Evolutionary conservation across 2,329 filamentous ascomycete genomes (phyloP), one percentile per base, ranked within the genome.

Genomic region (Diaporthe longicolla): DNA sequence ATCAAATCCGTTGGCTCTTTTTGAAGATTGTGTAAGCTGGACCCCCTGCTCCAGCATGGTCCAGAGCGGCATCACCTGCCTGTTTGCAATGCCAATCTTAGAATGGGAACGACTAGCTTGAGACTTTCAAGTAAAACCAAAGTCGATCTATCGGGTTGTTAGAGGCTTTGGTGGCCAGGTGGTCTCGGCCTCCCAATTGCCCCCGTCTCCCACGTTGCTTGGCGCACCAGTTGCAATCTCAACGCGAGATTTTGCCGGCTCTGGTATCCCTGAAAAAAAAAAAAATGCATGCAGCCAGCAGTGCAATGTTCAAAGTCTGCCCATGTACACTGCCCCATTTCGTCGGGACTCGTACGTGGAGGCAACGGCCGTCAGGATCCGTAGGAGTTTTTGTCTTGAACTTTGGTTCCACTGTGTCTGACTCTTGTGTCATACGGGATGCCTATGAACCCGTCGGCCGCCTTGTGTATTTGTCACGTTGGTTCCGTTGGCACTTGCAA

Each of bases 401-500:
- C 43, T 43, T 54, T 3, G 69, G 69, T 71, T 71, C 69, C 69
- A 71, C 69, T 61, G 54, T 63, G 69, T 71, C 57, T 71, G 69
- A 71, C 57, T 57, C 24, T 45, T 71, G 57, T 63, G 45, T 71
- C 57, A 54, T 63, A 43, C 32, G 43, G 29, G 45, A 54, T 40
- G 48, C 57, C 43, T 40, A 40, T 61, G 32, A 17, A 50, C 17
- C n/a, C 50, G 45, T 32, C n/a, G 8, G 45, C 63, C 37, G 45
- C 43, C 24, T 43, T 24, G 17, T 19, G 6, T n/a, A 58, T 40
- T 21, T 21, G 29, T 45, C 13, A 24, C 55, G 4, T 3, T 43
- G 45, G 45, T n/a, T 8, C 21, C 57, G 17, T 54, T 52, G 17
- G 11, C 37, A 43, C 19, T 10, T 40, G 37, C n/a, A 4, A 32